Conservation (phyloP, 495 filamentous ascomycete species). For the Xylaria scruposa region DNA sequence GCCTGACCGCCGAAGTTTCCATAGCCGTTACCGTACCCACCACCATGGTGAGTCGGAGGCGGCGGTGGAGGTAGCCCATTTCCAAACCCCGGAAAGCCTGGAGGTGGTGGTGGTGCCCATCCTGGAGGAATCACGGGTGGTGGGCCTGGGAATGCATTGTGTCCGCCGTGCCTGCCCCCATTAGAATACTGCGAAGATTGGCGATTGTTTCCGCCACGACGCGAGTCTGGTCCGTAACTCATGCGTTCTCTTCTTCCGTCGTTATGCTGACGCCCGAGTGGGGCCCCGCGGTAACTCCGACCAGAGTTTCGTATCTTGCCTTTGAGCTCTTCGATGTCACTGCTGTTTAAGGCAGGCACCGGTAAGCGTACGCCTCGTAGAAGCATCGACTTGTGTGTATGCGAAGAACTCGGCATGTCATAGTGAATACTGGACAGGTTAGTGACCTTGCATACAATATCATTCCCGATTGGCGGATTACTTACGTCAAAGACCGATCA, state of each 20-base stretch:
- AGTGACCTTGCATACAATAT: conserved; percentile 16
- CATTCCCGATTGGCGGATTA: conserved; percentile 27
- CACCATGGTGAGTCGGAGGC: conserved; percentile 43
- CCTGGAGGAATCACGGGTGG: conserved; percentile 42
- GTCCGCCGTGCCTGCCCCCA: conserved; percentile 36
- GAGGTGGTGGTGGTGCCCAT: conserved; percentile 55
- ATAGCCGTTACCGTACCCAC: conserved; percentile 38
- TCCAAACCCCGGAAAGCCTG: conserved; percentile 52
- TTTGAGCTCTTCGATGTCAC: conserved; percentile 74
- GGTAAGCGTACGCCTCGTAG: conserved; percentile 80
- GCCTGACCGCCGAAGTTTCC: conserved; percentile 35
- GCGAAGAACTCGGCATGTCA: conserved; percentile 71
- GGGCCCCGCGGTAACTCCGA: conserved; percentile 54
- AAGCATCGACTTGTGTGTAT: conserved; percentile 92
- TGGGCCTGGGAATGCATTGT: conserved; percentile 38
- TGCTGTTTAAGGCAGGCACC: conserved; percentile 69
- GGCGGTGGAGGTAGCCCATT: conserved; percentile 54
- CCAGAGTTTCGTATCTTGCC: conserved; percentile 66
- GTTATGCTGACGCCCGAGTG: conserved; percentile 44
- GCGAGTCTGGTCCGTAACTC: conserved; percentile 51
- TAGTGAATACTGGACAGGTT: conserved; percentile 72
- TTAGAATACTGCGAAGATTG: conserved; percentile 36
- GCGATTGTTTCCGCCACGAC: conserved; percentile 31
- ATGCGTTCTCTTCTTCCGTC: conserved; percentile 45
- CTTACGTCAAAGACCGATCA: conserved; percentile 82